Evolutionary conservation across 1,284 basidiomycete species (phyloP), one percentile per base, ranked within the genome.

Genomic region (Pseudozyma pruni): DNA sequence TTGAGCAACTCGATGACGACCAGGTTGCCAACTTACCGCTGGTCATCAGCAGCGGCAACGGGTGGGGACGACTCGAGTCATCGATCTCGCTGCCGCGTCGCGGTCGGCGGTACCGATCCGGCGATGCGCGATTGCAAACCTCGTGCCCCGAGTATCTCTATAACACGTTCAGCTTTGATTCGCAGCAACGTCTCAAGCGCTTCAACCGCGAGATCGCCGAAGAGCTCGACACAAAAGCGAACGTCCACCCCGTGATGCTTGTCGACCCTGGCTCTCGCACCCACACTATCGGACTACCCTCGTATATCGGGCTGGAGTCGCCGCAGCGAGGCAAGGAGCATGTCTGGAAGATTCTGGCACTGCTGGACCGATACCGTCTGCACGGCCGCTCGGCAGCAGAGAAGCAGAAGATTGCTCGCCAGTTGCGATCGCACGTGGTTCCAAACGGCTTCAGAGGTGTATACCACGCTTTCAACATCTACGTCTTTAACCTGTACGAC

Each of bases 101-200:
- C 2, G 37, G 45, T 8, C 19, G 20, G 8, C 3, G 8, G 4
- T 25, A 31, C 25, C 10, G 7, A 2, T 10, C 16, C 1, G 37
- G 39, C 9, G 34, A 27, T 2, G 20, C 27, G 1, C 4, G 14
- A 0, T 19, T 25, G 1, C 10, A 33, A 5, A n/a, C 4, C 17
- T 3, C 4, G 7, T 8, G 19, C 22, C 54, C 44, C 9, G 42
- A 59, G 5, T 66, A 55, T 34, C 17, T 59, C 16, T 66, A 66
- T 52, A 54, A 54, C 43, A 47, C 47, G 17, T 66, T 59, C 56
- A 32, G 25, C 25, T 38, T 64, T 10, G 32, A 50, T 19, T 25
- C 56, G 1, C 8, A 6, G 5, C 17, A 11, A 7, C 62, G 54
- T 23, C 31, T 59, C 11, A 42, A 59, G 29, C 41, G 47, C 4